Base-by-base conservation (phyloP, 2,329 filamentous ascomycete species). In the Fusarium sp. region DNA sequence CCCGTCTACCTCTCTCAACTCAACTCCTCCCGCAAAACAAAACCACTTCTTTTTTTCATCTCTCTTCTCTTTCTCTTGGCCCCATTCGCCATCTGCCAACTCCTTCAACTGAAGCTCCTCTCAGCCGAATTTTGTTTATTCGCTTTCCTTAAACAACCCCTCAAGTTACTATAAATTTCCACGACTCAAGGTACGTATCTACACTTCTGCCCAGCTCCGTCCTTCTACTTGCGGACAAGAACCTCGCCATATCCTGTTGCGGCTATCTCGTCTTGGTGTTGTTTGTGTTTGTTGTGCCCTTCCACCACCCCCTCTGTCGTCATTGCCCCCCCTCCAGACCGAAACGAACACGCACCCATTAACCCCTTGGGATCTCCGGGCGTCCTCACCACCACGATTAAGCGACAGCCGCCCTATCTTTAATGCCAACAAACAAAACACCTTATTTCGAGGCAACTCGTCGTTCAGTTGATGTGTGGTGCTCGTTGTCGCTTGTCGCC, bases 241-340 rank as follows among this genome's bases (percentile, higher is more conserved):
- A 45, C 50, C 61, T 57, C 26, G 14, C 38, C 44, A 35, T 45
- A 56, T 53, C 60, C 39, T 65, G 35, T 68, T 65, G 57, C 44
- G 44, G 48, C 51, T 68, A 61, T 68, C 54, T 56, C 67, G 39
- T 53, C 58, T 53, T 48, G 36, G 66, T 66, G 56, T 61, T 50
- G 50, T 67, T 67, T 68, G 66, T 70, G 64, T 67, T 54, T 76
- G 66, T 77, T 77, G 68, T 72, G 73, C 70, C 79, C 77, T 78
- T 76, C 73, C 75, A 76, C 75, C 75, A 76, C 75, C 76, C 78
- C 79, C 80, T 79, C 81, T 82, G 80, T 83, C 82, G 81, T 83
- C 82, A 83, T 83, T 81, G 77, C 77, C 78, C 75, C 73, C 76
- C 77, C 30, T 71, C 33, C 67, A 59, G 56, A 67, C 65, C 66